A percentile compares a stretch with the other conserved stretches of the same genome.
Evolutionary conservation across 2,329 filamentous ascomycete genomes (phyloP).

Genomic region (Penicillium brevicompactum): DNA sequence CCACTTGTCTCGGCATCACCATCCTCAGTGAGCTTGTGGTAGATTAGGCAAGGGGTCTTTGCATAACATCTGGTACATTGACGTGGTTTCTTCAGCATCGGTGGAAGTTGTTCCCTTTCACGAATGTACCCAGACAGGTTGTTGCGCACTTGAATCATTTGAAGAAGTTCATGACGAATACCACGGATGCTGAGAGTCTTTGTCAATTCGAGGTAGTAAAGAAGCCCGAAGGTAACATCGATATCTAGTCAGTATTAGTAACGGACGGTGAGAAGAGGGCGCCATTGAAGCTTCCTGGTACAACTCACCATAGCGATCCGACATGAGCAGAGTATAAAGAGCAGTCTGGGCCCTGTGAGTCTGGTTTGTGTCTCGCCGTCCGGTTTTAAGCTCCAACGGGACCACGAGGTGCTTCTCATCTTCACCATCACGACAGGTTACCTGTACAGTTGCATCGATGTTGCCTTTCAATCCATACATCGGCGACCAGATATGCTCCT

Average conservation of each 20-base stretch:
- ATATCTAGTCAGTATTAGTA: conserved; percentile 61
- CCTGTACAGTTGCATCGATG: conserved; percentile 94
- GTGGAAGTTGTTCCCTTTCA: conserved; percentile 78
- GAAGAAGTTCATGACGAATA: conserved; percentile 82
- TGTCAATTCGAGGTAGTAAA: conserved; percentile 94
- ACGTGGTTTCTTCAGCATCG: conserved; percentile 80
- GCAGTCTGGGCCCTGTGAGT: conserved; percentile 92
- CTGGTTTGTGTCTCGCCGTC: conserved; percentile 74
- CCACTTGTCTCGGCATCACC: conserved; percentile 81
- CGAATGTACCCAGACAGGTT: conserved; percentile 82
- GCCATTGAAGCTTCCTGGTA: neutral
- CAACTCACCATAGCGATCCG: conserved; percentile 75
- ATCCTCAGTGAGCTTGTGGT: conserved; percentile 85
- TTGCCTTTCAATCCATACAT: conserved; percentile 98
- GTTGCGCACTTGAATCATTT: conserved; percentile 97
- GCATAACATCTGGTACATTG: conserved; percentile 88
- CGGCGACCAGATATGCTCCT: conserved; percentile 97
- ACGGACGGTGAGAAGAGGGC: neutral
- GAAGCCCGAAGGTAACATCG: conserved; percentile 81
- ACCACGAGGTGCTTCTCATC: conserved; percentile 73
- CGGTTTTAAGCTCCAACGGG: conserved; percentile 94
- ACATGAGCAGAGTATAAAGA: conserved; percentile 87
- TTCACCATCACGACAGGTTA: conserved; percentile 73
- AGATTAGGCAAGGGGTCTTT: conserved; percentile 86
- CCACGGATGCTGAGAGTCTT: conserved; percentile 83